These are phyloP conservation scores for Myxozyma sirexii DNA, from an alignment of 805 yeast genomes.

Conservation along the genomic window DNA sequence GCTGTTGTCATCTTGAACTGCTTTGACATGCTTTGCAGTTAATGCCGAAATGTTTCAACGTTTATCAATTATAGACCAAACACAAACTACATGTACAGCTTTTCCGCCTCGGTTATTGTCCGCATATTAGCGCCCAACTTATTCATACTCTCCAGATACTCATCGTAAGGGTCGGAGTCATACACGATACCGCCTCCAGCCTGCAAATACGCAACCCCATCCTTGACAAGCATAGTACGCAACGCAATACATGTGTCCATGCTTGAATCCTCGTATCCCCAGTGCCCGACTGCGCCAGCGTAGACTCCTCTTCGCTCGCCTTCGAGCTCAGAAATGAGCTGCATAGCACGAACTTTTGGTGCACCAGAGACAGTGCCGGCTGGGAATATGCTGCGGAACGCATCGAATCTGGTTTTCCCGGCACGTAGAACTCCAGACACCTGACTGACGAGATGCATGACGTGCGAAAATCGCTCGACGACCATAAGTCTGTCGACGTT, in stretches of 20 bases:
- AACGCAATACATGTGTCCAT: constrained; percentile 98
- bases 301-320: constrained; percentile 92
- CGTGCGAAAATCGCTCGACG: constrained; percentile 93
- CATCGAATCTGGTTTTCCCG: constrained; percentile 90
- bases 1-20: too few relatives aligned
- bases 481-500: constrained; percentile 85
- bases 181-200: constrained; percentile 99
- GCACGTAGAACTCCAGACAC: constrained; percentile 87
- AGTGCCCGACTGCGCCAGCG: constrained; percentile 98
- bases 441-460: constrained; percentile 93
- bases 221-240: constrained; percentile 94
- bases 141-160: constrained; percentile 94
- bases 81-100: constrained; percentile 53
- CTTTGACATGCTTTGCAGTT: too few relatives aligned
- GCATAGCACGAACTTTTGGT: constrained; percentile 97
- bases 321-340: constrained; percentile 85
- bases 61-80: too few relatives aligned
- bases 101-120: constrained; percentile 91
- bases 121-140: constrained; percentile 92
- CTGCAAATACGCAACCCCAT: constrained; percentile 87
- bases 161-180: constrained; percentile 94
- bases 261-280: constrained; percentile 92
- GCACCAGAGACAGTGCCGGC: constrained; percentile 99
- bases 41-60: too few relatives aligned
- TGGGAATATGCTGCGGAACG: constrained; percentile 96